Conservation (phyloP, 2,329 filamentous ascomycete species). For the Fusarium brevicatenulatum region DNA sequence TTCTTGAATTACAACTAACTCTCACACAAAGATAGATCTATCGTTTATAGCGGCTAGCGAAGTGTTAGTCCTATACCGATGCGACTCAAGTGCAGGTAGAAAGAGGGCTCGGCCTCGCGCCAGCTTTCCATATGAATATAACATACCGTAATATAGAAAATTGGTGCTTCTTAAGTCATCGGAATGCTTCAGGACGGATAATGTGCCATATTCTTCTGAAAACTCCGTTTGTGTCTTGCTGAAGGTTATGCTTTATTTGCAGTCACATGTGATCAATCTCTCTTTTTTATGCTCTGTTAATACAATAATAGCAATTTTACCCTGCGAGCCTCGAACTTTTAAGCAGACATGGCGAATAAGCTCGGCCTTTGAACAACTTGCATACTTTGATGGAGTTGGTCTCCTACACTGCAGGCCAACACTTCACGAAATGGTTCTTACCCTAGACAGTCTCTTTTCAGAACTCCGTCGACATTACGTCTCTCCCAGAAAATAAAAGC, state of each 20-base stretch:
- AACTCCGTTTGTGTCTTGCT: background rate
- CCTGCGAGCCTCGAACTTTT: rapidly evolving
- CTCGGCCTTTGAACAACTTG: too few relatives aligned
- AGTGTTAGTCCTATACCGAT: background rate
- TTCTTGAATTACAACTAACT: rapidly evolving
- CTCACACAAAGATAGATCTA: too few relatives aligned
- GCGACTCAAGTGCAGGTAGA: rapidly evolving
- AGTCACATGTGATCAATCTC: too few relatives aligned
- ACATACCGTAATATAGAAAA: rapidly evolving
- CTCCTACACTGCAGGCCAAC: background rate
- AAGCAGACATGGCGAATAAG: rapidly evolving
- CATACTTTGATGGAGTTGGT: too few relatives aligned
- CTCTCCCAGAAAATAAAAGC: background rate
- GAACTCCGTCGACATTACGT: too few relatives aligned
- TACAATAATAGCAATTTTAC: rapidly evolving
- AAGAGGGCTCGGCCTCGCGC: background rate
- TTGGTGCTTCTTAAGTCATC: too few relatives aligned
- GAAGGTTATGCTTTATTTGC: background rate
- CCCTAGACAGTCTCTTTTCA: background rate
- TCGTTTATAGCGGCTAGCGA: background rate
- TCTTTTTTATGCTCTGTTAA: too few relatives aligned
- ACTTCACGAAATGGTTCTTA: background rate
- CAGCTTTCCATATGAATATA: too few relatives aligned
- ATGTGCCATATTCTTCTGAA: rapidly evolving
- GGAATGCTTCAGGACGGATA: rapidly evolving